Percentiles rank a stretch among this genome's conserved stretches.
These are phyloP conservation scores for Alisma plantagoaquatica DNA, from an alignment of 106 monocot genomes.

Conservation along the genomic window DNA sequence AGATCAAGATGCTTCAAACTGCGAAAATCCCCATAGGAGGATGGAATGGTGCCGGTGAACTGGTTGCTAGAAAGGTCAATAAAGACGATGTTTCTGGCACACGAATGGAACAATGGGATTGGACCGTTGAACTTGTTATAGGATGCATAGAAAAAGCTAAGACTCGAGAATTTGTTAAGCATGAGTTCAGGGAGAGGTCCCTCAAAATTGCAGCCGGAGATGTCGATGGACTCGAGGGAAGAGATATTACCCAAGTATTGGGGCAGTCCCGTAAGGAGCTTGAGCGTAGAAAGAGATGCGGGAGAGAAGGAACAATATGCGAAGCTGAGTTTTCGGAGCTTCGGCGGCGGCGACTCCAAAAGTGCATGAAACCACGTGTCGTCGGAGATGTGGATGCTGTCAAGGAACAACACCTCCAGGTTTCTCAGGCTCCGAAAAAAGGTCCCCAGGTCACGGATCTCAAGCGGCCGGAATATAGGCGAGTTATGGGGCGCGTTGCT, in stretches of 20 bases:
- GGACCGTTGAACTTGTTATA: slow-evolving; percentile 41
- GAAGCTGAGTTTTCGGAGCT: slow-evolving; percentile 26
- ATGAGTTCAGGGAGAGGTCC: too few species aligned
- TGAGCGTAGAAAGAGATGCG: slow-evolving; percentile 34
- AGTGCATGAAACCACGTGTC: slow-evolving; percentile 22
- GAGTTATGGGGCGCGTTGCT: slow-evolving; percentile 3
- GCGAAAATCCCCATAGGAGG: too few species aligned
- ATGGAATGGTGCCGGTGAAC: too few species aligned
- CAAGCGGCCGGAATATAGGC: slow-evolving; percentile 2
- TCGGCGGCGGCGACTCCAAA: slow-evolving; percentile 8
- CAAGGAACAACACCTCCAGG: slow-evolving; percentile 22
- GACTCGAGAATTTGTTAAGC: too few species aligned
- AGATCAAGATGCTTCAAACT: slow-evolving; percentile 25
- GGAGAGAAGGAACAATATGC: slow-evolving; percentile 5
- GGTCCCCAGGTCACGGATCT: slow-evolving; percentile 2
- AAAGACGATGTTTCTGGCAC: slow-evolving; percentile 8
- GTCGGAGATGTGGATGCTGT: slow-evolving; percentile 24
- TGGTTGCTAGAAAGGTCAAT: too few species aligned
- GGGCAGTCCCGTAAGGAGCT: slow-evolving; percentile 22
- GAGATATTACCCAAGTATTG: slow-evolving; percentile 32
- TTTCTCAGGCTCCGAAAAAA: slow-evolving; percentile 21
- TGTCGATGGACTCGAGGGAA: slow-evolving; percentile 17
- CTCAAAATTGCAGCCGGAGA: slow-evolving; percentile 19
- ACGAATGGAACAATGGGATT: slow-evolving; percentile 17
- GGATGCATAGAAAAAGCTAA: slow-evolving; percentile 29